A percentile compares a stretch with the other conserved stretches of the same genome.
Evolutionary conservation across 371 early-diverging fungal species (phyloP).

Genomic region (Synchytrium microbalum): DNA sequence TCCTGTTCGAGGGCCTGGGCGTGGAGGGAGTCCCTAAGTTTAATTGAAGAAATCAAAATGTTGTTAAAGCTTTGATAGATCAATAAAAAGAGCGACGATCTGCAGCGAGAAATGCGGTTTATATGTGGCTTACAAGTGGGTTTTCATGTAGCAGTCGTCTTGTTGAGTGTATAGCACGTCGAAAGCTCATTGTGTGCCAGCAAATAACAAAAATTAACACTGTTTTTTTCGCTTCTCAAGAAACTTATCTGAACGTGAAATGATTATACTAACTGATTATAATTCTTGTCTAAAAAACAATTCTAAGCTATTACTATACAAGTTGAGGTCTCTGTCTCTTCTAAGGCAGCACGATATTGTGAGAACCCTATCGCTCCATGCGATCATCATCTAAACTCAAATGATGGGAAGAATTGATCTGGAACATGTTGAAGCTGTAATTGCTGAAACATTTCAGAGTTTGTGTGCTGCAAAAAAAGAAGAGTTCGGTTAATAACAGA

Average conservation of each 20-base stretch:
- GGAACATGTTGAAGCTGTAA: constrained; percentile 59
- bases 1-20: too few relatives aligned
- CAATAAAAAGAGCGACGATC: too few relatives aligned
- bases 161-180: too few relatives aligned
- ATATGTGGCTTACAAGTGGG: too few relatives aligned
- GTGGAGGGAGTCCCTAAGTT: too few relatives aligned
- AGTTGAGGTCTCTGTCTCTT: neutral
- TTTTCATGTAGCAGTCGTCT: too few relatives aligned
- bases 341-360: too few relatives aligned
- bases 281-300: neutral
- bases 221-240: neutral
- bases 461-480: constrained; percentile 40
- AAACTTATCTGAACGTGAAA: neutral
- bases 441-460: constrained; percentile 79
- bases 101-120: too few relatives aligned
- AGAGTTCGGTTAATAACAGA: neutral
- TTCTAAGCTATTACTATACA: neutral
- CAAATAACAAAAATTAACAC: neutral
- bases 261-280: neutral
- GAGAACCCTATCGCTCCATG: too few relatives aligned
- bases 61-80: too few relatives aligned
- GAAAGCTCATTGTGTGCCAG: too few relatives aligned
- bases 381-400: constrained; percentile 1
- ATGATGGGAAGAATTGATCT: constrained; percentile 11
- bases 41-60: too few relatives aligned